Conservation (phyloP, 1,284 basidiomycete species). For the Apiotrichum laibachii region DNA sequence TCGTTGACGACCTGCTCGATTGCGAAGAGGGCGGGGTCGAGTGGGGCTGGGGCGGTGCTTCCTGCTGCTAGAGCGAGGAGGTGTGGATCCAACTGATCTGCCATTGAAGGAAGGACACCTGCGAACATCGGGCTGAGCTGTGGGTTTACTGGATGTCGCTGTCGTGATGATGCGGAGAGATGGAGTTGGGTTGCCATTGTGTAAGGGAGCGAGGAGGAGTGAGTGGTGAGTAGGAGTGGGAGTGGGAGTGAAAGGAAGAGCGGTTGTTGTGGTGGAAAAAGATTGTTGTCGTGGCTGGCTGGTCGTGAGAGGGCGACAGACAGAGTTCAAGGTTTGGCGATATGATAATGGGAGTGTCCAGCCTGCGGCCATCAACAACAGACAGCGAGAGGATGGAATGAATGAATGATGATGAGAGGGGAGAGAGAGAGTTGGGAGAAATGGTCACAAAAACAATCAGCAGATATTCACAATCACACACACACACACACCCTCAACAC, state of each 20-base stretch:
- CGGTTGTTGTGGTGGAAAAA: no score
- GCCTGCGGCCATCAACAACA: neutral
- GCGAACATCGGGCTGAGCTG: conserved; percentile 1
- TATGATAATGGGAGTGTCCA: no score
- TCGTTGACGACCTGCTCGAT: conserved; percentile 41
- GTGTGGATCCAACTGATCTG: conserved; percentile 12
- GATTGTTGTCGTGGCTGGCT: no score
- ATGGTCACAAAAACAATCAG: conserved; percentile 49
- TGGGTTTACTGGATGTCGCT: conserved; percentile 1
- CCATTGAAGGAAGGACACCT: neutral
- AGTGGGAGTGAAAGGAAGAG: neutral
- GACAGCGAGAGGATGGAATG: neutral
- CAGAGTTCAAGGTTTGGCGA: no score
- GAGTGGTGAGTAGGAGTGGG: conserved; percentile 5
- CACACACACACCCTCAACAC: neutral
- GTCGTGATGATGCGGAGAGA: conserved; percentile 7
- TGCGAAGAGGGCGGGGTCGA: conserved; percentile 39
- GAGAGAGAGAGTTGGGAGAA: conserved; percentile 13
- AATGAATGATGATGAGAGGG: neutral
- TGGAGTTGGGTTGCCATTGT: neutral
- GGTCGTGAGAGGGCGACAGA: no score
- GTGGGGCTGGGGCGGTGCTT: conserved; percentile 10
- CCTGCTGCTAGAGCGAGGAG: conserved; percentile 11
- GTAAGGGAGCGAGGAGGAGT: neutral
- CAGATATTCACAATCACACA: conserved; percentile 39